Evolutionary conservation across 495 filamentous ascomycete species (phyloP).

Genomic region (Penicillium nucicola): DNA sequence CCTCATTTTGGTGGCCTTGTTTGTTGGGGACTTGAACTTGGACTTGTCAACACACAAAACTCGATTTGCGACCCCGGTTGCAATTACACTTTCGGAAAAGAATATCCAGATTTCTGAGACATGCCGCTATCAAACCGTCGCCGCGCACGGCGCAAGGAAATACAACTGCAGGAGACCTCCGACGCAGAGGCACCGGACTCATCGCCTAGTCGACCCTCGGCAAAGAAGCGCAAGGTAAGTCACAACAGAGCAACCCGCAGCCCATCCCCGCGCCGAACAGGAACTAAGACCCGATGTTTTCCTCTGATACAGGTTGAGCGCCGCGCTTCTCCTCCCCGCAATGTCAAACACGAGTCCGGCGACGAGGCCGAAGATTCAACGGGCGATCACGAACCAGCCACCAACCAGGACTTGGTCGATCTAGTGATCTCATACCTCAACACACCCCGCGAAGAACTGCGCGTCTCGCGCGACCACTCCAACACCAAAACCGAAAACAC

Average conservation of each 20-base stretch:
- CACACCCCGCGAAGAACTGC: slow-evolving; percentile 55
- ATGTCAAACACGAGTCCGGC: slow-evolving; percentile 33
- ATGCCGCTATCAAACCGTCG: slow-evolving; percentile 54
- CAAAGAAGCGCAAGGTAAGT: slow-evolving; percentile 73
- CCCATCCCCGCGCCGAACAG: neutral
- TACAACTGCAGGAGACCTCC: slow-evolving; percentile 45
- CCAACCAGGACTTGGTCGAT: slow-evolving; percentile 65
- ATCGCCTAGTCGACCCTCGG: slow-evolving; percentile 68
- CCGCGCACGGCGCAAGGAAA: slow-evolving; percentile 50
- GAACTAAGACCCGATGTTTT: slow-evolving; percentile 8
- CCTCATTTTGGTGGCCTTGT: slow-evolving; percentile 17
- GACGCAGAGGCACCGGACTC: slow-evolving; percentile 57
- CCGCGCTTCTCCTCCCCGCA: slow-evolving; percentile 26
- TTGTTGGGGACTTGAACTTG: slow-evolving; percentile 5
- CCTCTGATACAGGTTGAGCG: slow-evolving; percentile 33
- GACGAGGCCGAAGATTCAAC: slow-evolving; percentile 43
- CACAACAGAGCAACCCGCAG: neutral
- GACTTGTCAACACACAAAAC: slow-evolving; percentile 7
- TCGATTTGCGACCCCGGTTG: neutral
- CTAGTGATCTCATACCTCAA: slow-evolving; percentile 68
- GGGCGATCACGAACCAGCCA: slow-evolving; percentile 50
- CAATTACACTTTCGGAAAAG: neutral
- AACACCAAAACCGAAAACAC: slow-evolving; percentile 70
- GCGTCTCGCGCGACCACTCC: slow-evolving; percentile 69
- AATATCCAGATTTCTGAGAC: slow-evolving; percentile 5